These are phyloP conservation scores for Babesia bigemina DNA, from an alignment of 169 alveolate genomes.

Conservation along the genomic window DNA sequence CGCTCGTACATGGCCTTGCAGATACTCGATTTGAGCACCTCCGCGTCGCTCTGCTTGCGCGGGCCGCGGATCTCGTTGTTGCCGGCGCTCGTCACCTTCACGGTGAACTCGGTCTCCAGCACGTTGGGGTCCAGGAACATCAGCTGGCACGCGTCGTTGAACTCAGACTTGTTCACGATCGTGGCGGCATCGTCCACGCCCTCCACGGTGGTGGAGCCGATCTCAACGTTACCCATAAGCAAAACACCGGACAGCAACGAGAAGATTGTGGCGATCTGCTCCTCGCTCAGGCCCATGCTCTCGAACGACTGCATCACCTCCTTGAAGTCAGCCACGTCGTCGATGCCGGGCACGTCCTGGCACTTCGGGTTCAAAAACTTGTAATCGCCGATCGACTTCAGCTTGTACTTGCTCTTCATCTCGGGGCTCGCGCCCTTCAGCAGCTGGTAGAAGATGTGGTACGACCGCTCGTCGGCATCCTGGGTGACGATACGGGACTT, in stretches of 20 bases:
- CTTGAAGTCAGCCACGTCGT: slow-evolving; percentile 91
- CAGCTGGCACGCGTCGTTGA: slow-evolving; percentile 82
- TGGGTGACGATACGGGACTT: slow-evolving; percentile 95
- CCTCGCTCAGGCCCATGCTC: slow-evolving; percentile 86
- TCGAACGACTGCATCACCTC: slow-evolving; percentile 90
- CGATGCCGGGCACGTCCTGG: slow-evolving; percentile 88
- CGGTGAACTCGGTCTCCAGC: slow-evolving; percentile 77
- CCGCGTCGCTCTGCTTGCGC: slow-evolving; percentile 83
- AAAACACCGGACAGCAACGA: slow-evolving; percentile 90
- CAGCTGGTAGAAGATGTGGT: slow-evolving; percentile 96
- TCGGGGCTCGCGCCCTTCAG: slow-evolving; percentile 87
- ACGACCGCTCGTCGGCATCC: slow-evolving; percentile 92
- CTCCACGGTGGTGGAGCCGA: slow-evolving; percentile 82
- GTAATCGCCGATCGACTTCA: slow-evolving; percentile 75
- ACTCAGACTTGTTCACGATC: slow-evolving; percentile 70
- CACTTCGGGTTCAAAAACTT: slow-evolving; percentile 85
- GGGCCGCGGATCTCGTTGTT: slow-evolving; percentile 83
- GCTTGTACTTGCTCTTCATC: slow-evolving; percentile 76
- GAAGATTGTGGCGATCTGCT: slow-evolving; percentile 86
- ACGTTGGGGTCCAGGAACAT: slow-evolving; percentile 78
- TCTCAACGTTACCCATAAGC: slow-evolving; percentile 93
- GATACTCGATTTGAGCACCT: slow-evolving; percentile 83
- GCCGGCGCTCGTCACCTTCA: slow-evolving; percentile 84
- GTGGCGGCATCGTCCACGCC: slow-evolving; percentile 89
- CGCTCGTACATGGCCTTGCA: slow-evolving; percentile 96